Percentiles rank a stretch among this genome's conserved stretches.
Evolutionary conservation across 1,284 basidiomycete species (phyloP).

Genomic region (Leucoagaricus sp.): DNA sequence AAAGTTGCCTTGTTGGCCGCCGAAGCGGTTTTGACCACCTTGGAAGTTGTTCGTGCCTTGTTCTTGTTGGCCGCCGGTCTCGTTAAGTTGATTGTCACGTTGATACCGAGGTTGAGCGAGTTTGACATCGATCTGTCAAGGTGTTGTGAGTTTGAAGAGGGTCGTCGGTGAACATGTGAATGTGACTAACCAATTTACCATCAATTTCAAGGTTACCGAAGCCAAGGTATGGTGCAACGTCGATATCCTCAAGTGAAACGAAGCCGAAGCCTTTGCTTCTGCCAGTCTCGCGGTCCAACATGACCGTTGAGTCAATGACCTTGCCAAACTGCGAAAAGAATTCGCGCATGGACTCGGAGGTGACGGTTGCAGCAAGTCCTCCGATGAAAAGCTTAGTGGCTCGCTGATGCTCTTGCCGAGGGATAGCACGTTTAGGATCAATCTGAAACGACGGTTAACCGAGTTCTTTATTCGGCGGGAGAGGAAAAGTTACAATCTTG

Average conservation of each 20-base stretch:
- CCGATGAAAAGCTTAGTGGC: slow-evolving; percentile 96
- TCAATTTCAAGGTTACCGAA: slow-evolving; percentile 88
- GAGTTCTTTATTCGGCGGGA: background rate
- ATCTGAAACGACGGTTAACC: slow-evolving; percentile 60
- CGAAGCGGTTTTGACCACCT: slow-evolving; percentile 25
- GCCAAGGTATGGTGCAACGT: slow-evolving; percentile 83
- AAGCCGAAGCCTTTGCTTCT: slow-evolving; percentile 98
- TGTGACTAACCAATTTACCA: slow-evolving; percentile 72
- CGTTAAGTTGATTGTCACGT: slow-evolving; percentile 58
- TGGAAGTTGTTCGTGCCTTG: slow-evolving; percentile 15
- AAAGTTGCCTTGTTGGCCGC: slow-evolving; percentile 26
- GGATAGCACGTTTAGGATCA: slow-evolving; percentile 98
- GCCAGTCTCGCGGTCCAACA: slow-evolving; percentile 97
- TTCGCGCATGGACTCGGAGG: slow-evolving; percentile 89
- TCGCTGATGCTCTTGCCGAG: slow-evolving; percentile 89
- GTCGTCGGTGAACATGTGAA: background rate
- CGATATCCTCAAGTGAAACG: slow-evolving; percentile 90
- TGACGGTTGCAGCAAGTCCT: slow-evolving; percentile 89
- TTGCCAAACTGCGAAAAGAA: slow-evolving; percentile 92
- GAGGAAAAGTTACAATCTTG: slow-evolving; percentile 76
- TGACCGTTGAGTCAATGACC: slow-evolving; percentile 96
- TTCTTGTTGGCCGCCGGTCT: slow-evolving; percentile 23
- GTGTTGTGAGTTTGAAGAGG: background rate
- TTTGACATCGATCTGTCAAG: slow-evolving; percentile 87
- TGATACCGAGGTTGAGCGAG: slow-evolving; percentile 86